Base-by-base conservation (phyloP, 495 filamentous ascomycete genomes). In the Tetracladium setigerum region DNA sequence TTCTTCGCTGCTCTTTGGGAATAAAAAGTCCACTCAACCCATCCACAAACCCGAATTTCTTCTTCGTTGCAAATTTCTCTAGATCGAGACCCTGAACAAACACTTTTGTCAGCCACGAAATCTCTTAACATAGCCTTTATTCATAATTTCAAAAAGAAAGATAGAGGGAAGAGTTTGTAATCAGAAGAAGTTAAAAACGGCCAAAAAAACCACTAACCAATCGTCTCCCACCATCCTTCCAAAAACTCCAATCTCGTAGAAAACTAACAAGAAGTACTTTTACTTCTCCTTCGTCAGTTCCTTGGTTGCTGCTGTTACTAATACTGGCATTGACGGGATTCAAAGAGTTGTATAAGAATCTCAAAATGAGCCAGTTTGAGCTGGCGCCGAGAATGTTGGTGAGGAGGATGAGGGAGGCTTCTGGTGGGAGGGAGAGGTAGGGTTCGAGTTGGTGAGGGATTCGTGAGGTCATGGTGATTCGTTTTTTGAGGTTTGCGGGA, bases 201-300 rank as follows among this genome's bases (percentile, higher is more conserved):
- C 3, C 2, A 34, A 5, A 39, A 38, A 31, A 15, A n/a, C 9
- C n/a, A 69, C 71, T 50, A 63, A 83, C 79, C 52, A 87, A 58
- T 62, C 76, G 75, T 46, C 73, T 74, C 19, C 72, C 74, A 36
- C 74, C 72, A 4, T 80, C 70, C 39, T 64, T 79, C 89, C 89
- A 95, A 60, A 94, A 94, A 19, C 73, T 67, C 50, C 67, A 73
- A 55, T 89, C 82, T 43, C 85, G 75, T 64, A 94, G 67, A 63
- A 82, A 95, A 67, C 83, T 89, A 50, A 90, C 79, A 0, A 95
- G 67, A 13, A 95, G 66, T 4, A 97, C 79, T n/a, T 71, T 61
- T 11, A 45, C 38, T 3, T 50, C 54, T 13, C 55, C 49, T n/a
- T 55, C 50, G 0, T 13, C 31, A 0, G 15, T 37, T 16, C 43